phyloP scores from a whole-genome alignment of 2,329 filamentous ascomycete species.

The Exophiala aquamarina region DNA sequence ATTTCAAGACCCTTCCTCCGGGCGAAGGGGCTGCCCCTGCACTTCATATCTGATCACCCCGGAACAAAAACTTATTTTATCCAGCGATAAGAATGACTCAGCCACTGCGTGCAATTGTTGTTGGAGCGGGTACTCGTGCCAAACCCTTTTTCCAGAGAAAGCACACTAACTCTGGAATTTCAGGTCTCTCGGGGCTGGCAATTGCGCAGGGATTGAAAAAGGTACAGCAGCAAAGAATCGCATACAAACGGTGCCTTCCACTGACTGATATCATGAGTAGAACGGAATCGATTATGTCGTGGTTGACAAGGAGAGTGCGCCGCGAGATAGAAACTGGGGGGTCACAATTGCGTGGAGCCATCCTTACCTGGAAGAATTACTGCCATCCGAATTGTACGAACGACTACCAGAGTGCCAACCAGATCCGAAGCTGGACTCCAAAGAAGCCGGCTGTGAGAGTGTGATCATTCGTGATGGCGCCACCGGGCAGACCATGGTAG shows the following conservation, averaged over 20 bases:
- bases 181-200: constrained; percentile 21
- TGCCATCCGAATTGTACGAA: constrained; percentile 34
- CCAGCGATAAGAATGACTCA: constrained; percentile 6
- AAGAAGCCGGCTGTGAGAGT: constrained; percentile 17
- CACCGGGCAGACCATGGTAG: constrained; percentile 30
- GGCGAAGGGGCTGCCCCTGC: too few species aligned
- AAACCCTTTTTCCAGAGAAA: neutral
- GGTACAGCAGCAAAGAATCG: constrained; percentile 1
- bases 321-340: constrained; percentile 24
- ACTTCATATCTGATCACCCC: too few species aligned
- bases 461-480: constrained; percentile 23
- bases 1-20: too few species aligned
- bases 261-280: constrained; percentile 5
- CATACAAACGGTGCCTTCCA: neutral
- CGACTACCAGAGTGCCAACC: constrained; percentile 34
- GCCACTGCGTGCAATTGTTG: constrained; percentile 13
- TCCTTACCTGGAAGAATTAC: constrained; percentile 35
- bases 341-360: constrained; percentile 37
- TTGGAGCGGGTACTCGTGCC: constrained; percentile 13
- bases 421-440: constrained; percentile 35
- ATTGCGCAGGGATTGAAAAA: constrained; percentile 22
- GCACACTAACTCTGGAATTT: neutral
- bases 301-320: constrained; percentile 21
- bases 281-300: constrained; percentile 23
- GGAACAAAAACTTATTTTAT: too few species aligned